phyloP scores from a whole-genome alignment of 192 early-diverging fungal genomes.

The Funneliformis geosporum region DNA sequence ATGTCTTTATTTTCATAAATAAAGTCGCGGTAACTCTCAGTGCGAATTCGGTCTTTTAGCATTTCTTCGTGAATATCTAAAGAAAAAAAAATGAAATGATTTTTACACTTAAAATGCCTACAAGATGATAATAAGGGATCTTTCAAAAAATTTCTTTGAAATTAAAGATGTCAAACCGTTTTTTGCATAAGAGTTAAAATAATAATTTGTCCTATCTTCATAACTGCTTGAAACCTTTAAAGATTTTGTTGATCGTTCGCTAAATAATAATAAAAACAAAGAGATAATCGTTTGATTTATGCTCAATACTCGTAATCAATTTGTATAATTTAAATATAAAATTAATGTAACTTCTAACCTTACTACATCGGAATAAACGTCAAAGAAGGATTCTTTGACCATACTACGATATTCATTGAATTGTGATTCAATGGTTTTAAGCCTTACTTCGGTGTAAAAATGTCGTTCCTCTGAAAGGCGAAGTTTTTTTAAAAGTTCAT shows the following conservation, averaged over 20 bases:
- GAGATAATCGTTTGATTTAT: background rate
- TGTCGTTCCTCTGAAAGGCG: constrained; percentile 56
- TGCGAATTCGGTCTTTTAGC: constrained; percentile 98
- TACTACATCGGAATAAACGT: constrained; percentile 31
- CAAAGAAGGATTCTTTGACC: constrained; percentile 73
- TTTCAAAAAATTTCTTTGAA: background rate
- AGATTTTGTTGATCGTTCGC: background rate
- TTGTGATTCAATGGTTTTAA: constrained; percentile 54
- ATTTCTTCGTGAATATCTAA: constrained; percentile 90
- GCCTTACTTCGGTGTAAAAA: constrained; percentile 52
- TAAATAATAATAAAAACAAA: background rate
- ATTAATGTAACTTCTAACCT: background rate
- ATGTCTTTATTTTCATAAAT: constrained; percentile 96
- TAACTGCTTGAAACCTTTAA: background rate
- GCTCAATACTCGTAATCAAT: background rate
- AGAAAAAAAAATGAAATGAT: background rate
- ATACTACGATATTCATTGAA: constrained; percentile 69
- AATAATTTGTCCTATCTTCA: constrained; percentile 64
- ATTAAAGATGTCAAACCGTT: constrained; percentile 64
- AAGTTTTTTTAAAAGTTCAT: constrained; percentile 56
- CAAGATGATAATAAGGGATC: too few relatives aligned
- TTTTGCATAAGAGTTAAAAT: constrained; percentile 99
- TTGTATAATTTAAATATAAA: background rate
- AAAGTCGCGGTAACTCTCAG: constrained; percentile 86
- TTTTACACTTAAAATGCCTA: background rate